Evolutionary conservation across 441 rosid species (phyloP), one percentile per base, ranked within the genome.

Genomic region (Corymbia calophylla): DNA sequence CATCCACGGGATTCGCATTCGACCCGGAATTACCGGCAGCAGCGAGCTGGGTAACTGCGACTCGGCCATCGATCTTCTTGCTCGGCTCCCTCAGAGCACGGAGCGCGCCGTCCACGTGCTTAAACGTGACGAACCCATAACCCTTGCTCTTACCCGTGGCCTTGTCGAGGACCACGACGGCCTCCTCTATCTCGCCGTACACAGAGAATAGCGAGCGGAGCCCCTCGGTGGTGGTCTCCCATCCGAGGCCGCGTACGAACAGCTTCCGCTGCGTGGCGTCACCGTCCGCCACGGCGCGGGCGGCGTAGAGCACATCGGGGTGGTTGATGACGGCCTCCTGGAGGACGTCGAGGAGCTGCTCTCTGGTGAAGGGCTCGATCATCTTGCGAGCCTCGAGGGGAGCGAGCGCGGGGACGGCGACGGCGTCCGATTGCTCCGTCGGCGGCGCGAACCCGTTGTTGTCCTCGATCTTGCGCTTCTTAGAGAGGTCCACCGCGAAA

Each of bases 61-160:
- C 96, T 31, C 99, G 93, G 10, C 99, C 97, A 81, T 96, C 99
- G 29, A 98, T 97, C 92, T 96, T 96, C 96, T 98, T 96, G 84
- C 98, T 96, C 2, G 99, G 99, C 89, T 98, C 99, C 88, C 96
- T 94, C 21, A 98, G 88, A 18, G 99, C 98, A 48, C 96, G 92
- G 23, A 96, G 55, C 44, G 99, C 98, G 54, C 99, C 97, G 77
- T 97, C 99, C 7, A 96, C 97, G 47, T 97, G 98, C 84, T 92
- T 94, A 87, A 96, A 98, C 0, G 97, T 96, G 27, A 97, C 96
- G 53, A 98, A 98, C 0, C 99, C 99, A 68, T 97, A 97, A 0
- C 99, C 99, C 90, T 97, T 98, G 6, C 97, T 96, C 87, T 98
- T 98, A 3, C 96, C 96, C 1, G 99, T 97, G 13, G 90, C 93